Evolutionary conservation across 2,329 filamentous ascomycete genomes (phyloP).

Genomic region (Colletotrichum sp.): DNA sequence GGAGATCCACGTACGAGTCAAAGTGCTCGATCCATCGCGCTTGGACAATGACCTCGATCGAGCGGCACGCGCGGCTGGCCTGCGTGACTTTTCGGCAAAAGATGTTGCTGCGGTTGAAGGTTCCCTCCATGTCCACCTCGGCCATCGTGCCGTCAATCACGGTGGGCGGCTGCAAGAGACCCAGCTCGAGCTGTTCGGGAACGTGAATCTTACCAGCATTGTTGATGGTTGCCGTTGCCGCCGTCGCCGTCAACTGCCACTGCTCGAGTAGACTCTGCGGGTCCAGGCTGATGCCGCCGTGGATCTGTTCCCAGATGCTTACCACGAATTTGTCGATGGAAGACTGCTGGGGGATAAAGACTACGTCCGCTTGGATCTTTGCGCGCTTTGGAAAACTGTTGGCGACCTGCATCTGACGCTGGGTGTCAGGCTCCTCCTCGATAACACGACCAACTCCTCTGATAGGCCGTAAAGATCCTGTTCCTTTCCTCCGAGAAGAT

Average conservation of each 20-base stretch:
- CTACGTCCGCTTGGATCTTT: constrained; percentile 5
- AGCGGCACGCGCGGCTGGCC: constrained; percentile 57
- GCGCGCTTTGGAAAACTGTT: constrained; percentile 25
- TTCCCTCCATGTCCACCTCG: constrained; percentile 17
- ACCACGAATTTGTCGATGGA: constrained; percentile 34
- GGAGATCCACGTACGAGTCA: constrained; percentile 51
- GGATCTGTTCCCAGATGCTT: constrained; percentile 38
- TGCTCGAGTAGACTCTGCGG: constrained; percentile 32
- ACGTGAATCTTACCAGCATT: constrained; percentile 17
- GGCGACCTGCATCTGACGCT: constrained; percentile 22
- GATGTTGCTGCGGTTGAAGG: constrained; percentile 34
- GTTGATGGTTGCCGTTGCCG: constrained; percentile 23
- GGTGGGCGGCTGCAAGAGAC: constrained; percentile 15
- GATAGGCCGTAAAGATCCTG: constrained; percentile 5
- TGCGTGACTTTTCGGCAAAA: constrained; percentile 37
- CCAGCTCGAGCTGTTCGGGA: constrained; percentile 15
- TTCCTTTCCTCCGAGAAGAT: constrained; percentile 10
- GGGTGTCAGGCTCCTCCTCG: constrained; percentile 16
- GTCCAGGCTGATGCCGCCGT: constrained; percentile 31
- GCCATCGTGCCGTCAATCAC: not conserved
- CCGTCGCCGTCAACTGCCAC: constrained; percentile 23
- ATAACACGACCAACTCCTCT: not conserved
- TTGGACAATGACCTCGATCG: constrained; percentile 63
- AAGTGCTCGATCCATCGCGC: constrained; percentile 62
- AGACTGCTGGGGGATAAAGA: constrained; percentile 17